Base-by-base conservation (phyloP, 1,139 yeast genomes). In the Diutina mesorugosa region DNA sequence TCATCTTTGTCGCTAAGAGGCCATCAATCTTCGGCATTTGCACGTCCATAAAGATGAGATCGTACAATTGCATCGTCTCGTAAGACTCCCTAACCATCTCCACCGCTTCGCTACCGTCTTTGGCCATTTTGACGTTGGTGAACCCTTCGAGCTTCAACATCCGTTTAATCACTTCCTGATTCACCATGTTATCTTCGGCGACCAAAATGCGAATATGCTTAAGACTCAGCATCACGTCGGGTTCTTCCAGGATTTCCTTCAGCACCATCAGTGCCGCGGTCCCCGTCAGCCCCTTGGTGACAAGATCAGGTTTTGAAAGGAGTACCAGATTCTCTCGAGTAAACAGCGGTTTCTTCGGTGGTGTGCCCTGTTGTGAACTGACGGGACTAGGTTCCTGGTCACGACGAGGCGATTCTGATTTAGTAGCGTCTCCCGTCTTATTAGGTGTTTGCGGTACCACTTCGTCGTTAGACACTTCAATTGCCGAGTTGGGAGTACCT, bases 21-120 rank as follows among this genome's bases (percentile, higher is more conserved):
- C 99, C 99, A 67, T 90, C 96, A 62, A 89, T 78, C 62, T 81
- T 84, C 2, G 98, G 99, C 99, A 93, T 93, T 69, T 90, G 97
- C 56, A 93, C 90, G 70, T 93, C 99, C 98, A 93, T 91, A 65
- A 93, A 87, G 7, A 93, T 81, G 57, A 93, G 71, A 64, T 88
- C 93, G 67, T 77, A 90, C 29, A 68, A 63, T n/a, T 67, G 68
- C 69, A 32, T 71, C 68, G 16, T 65, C 18, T 71, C 76, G 57
- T 75, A 72, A 5, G 84, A 74, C 47, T 76, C 77, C 60, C 79
- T 77, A 2, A 88, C 84, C 56, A 76, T 72, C 32, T 81, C 83
- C 51, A 89, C 83, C 0, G 96, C 97, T 62, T 87, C 95, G 52
- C 83, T 85, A n/a, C 99, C 99, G 68, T 91, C 93, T 59, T 85